Evolutionary conservation across 2,329 filamentous ascomycete species (phyloP), one percentile per base, ranked within the genome.

Genomic region (Fusarium tupiense): DNA sequence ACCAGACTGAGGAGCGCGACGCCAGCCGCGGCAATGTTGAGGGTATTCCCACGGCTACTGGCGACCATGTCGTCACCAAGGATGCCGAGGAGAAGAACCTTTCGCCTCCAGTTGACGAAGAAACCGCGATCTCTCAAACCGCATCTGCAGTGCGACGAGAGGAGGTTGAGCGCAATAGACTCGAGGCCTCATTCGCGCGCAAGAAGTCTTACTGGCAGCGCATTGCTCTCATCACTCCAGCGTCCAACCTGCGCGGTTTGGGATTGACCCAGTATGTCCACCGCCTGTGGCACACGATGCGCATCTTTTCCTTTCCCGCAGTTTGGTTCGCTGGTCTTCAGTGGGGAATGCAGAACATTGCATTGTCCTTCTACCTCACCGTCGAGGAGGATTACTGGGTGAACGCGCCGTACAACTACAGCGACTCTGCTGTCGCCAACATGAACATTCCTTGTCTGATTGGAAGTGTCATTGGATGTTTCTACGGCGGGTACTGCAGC

Each of bases 341-440:
- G 75, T 90, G 88, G 88, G 88, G 88, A 8, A 83, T 87, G 37
- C 89, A 90, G 78, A 88, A 90, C 72, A 87, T 88, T n/a, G 90
- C 88, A 80, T 80, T 91, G 29, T 87, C 87, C 3, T 90, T 91
- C 77, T 90, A 90, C 71, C 82, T 89, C 38, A 90, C 88, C 0
- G 84, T 90, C 3, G 85, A 89, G 75, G 87, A 90, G 73, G 87
- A 89, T 69, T 86, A 86, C 72, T 90, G 88, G 86, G 86, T 85
- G 33, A 84, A 81, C 0, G 80, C 82, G 16, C 89, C 89, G 0
- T 90, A 87, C 85, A 86, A 88, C 77, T 91, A 90, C 76, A 83
- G 80, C 41, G 85, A 88, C 64, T 84, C 85, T 4, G 85, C 84
- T 5, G 86, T 88, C 8, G 88, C 87, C 3, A 86, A 90, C 61